Evolutionary conservation across 1,139 yeast genomes (phyloP), one percentile per base, ranked within the genome.

Genomic region (Blastobotrys elegans): DNA sequence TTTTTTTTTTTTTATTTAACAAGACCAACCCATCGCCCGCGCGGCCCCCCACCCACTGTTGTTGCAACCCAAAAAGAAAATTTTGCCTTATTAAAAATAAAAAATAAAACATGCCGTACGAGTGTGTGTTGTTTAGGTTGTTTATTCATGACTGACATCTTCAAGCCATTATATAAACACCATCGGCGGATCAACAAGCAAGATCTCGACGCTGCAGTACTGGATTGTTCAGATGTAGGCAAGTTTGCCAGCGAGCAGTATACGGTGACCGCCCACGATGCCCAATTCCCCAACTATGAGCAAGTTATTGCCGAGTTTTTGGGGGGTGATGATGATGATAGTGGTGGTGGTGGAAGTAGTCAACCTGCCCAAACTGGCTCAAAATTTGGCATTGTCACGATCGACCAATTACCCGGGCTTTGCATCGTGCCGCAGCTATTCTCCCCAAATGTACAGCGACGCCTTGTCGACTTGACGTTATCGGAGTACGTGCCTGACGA

Each of bases 401-500:
- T 64, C 13, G 52, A 55, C 1, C 57, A 63, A 34, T 56, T 70
- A 13, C 72, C 74, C 0, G 74, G 74, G 1, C 54, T 70, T 20
- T 32, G 44, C 17, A 57, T 70, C 2, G 49, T 63, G 18, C 58
- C 66, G 6, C 51, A 53, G 1, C 41, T 58, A 26, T 39, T 68
- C 4, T 55, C 66, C 0, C 50, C 53, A 0, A 49, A 46, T 1
- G 59, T 61, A 7, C 74, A 71, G 50, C 54, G 51, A 3, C 48
- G 52, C 40, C 50, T 70, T 26, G 55, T 67, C 1, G 54, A 51
- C 8, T 61, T 63, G 35, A 58, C 64, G 1, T 46, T 66, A 2
- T 58, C 57, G 31, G 65, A 65, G 10, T 66, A 66, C 45, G 53
- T 70, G n/a, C 66, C 65, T 2, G 61, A 61, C 18, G 50, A 52